phyloP scores from a whole-genome alignment of 768 basidiomycete species.

The Tricholoma furcatifolium region DNA sequence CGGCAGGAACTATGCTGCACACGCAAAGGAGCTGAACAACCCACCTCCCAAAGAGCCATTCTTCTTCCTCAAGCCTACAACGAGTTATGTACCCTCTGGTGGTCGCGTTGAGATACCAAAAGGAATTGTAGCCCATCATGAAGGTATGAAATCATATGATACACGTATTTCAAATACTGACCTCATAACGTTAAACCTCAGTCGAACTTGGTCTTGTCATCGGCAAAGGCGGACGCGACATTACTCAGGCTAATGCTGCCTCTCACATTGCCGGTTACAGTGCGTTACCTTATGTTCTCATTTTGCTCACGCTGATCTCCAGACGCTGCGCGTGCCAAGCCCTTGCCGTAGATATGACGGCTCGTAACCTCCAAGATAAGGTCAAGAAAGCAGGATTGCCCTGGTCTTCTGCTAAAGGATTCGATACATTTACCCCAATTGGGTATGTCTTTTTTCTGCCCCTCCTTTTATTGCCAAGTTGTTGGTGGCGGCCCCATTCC shows the following conservation, averaged over 20 bases:
- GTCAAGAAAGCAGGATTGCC: slow-evolving; percentile 94
- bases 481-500: not conserved
- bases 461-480: not conserved
- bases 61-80: slow-evolving; percentile 98
- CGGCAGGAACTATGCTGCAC: slow-evolving; percentile 90
- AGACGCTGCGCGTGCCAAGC: slow-evolving; percentile 45
- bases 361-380: slow-evolving; percentile 89
- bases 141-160: slow-evolving; percentile 47
- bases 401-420: slow-evolving; percentile 96
- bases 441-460: slow-evolving; percentile 47
- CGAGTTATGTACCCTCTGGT: slow-evolving; percentile 76
- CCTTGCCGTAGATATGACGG: slow-evolving; percentile 95
- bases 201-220: slow-evolving; percentile 98
- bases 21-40: slow-evolving; percentile 91
- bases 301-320: not conserved
- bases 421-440: slow-evolving; percentile 94
- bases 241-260: slow-evolving; percentile 68
- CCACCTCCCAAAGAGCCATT: slow-evolving; percentile 91
- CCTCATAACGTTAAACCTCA: slow-evolving; percentile 22
- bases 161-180: not conserved
- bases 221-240: slow-evolving; percentile 83
- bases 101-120: slow-evolving; percentile 84
- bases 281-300: slow-evolving; percentile 31
- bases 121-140: slow-evolving; percentile 86
- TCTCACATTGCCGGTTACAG: slow-evolving; percentile 91